Percentiles rank a stretch among this genome's conserved stretches.
Evolutionary conservation across 352 stramenopile species (phyloP).

Genomic region (Nothophytophthora sp.): DNA sequence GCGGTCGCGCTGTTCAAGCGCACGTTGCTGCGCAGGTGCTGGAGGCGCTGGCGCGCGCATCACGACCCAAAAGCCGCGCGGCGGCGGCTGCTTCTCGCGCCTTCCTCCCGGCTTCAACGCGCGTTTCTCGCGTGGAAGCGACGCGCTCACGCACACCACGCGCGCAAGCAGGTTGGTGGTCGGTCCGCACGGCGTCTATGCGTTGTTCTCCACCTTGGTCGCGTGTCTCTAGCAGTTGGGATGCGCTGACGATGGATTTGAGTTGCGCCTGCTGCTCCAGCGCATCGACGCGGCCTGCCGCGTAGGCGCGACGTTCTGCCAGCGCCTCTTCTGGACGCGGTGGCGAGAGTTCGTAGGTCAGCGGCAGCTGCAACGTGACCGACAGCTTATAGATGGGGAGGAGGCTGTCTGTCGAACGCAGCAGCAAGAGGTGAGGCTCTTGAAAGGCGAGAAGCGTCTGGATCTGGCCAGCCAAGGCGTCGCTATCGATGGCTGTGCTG

Average conservation of each 20-base stretch:
- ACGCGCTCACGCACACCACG: constrained; percentile 10
- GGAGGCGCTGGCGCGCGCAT: constrained; percentile 1
- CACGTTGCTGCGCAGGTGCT: too few species aligned
- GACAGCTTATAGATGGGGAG: neutral
- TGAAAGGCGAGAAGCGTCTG: too few species aligned
- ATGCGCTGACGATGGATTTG: too few species aligned
- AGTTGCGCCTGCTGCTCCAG: too few species aligned
- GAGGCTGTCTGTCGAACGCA: neutral
- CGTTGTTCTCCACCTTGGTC: neutral
- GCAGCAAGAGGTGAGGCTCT: neutral
- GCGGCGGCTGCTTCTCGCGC: constrained; percentile 16
- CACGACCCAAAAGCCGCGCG: constrained; percentile 32
- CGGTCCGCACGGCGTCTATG: too few species aligned
- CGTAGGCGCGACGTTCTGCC: constrained; percentile 41
- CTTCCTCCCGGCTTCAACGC: constrained; percentile 17
- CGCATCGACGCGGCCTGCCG: constrained; percentile 42
- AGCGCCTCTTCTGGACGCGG: constrained; percentile 33
- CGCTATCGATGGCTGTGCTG: neutral
- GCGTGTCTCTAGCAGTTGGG: too few species aligned
- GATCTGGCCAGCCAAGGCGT: too few species aligned
- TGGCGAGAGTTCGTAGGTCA: constrained; percentile 25
- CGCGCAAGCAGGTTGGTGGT: constrained; percentile 31
- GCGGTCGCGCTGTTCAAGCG: too few species aligned
- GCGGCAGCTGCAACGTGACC: neutral
- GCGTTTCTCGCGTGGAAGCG: constrained; percentile 33